phyloP scores from a whole-genome alignment of 768 basidiomycete genomes.

The Tylopilus sp. region DNA sequence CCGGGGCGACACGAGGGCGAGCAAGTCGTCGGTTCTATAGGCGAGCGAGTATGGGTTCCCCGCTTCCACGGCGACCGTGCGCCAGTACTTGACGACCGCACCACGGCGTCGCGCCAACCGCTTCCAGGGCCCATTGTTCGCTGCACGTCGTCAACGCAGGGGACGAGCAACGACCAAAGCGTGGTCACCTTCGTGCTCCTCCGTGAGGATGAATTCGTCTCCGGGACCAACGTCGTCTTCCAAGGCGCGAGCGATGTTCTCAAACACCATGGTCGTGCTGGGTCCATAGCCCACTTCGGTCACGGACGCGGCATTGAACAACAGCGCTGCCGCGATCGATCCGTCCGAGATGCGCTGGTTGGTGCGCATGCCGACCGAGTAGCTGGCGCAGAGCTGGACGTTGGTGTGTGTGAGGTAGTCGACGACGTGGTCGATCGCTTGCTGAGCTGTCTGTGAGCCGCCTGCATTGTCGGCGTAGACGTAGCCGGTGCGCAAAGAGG shows the following conservation, averaged over 20 bases:
- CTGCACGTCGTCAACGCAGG: conserved; percentile 31
- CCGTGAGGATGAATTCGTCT: conserved; percentile 77
- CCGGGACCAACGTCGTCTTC: conserved; percentile 51
- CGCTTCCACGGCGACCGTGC: conserved; percentile 41
- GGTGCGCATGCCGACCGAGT: conserved; percentile 52
- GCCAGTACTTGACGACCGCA: conserved; percentile 59
- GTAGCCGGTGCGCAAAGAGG: conserved; percentile 53
- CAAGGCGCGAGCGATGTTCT: conserved; percentile 64
- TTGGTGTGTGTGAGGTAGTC: conserved; percentile 74
- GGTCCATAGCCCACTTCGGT: conserved; percentile 66
- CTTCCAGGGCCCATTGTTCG: conserved; percentile 77
- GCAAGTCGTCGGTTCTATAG: conserved; percentile 51
- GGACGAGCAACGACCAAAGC: neutral
- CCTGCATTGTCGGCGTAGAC: conserved; percentile 78
- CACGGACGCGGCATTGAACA: conserved; percentile 62
- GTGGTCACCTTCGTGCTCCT: conserved; percentile 70
- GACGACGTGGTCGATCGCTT: conserved; percentile 54
- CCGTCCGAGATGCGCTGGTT: conserved; percentile 52
- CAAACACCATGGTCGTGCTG: conserved; percentile 65
- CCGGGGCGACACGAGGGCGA: conserved; percentile 58
- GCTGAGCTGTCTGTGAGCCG: conserved; percentile 59
- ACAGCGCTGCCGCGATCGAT: conserved; percentile 46
- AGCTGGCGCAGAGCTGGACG: conserved; percentile 70
- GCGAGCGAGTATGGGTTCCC: conserved; percentile 66
- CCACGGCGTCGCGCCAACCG: conserved; percentile 58